These are phyloP conservation scores for Saccharomyces pastorianus DNA, from an alignment of 1,139 yeast genomes.

Conservation along the genomic window DNA sequence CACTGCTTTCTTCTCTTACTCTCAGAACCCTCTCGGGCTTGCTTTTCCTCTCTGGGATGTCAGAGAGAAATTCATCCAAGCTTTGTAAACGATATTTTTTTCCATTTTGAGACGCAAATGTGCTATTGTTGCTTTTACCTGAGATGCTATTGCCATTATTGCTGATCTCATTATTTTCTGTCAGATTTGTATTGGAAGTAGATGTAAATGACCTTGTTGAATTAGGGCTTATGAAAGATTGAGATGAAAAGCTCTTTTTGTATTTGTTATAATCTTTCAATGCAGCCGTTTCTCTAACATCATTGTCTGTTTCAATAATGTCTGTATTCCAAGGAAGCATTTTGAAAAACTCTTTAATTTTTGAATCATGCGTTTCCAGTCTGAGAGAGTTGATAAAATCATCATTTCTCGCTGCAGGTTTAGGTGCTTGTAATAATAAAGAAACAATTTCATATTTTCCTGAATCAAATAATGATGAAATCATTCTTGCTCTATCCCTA, in stretches of 20 bases:
- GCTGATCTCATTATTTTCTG: not conserved
- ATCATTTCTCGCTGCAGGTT: slow-evolving; percentile 38
- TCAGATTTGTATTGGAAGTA: slow-evolving; percentile 1
- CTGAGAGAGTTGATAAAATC: not conserved
- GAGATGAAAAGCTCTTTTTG: slow-evolving; percentile 28
- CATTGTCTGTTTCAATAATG: slow-evolving; percentile 7
- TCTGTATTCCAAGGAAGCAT: slow-evolving; percentile 13
- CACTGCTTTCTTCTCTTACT: slow-evolving; percentile 28
- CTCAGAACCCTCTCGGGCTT: slow-evolving; percentile 26
- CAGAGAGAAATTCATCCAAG: slow-evolving; percentile 78
- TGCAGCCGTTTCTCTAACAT: slow-evolving; percentile 20
- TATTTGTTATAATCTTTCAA: slow-evolving; percentile 26
- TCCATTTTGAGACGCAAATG: slow-evolving; percentile 7
- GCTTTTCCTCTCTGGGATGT: slow-evolving; percentile 33
- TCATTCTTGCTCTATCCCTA: slow-evolving; percentile 77
- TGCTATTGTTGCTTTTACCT: not conserved
- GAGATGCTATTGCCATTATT: not conserved
- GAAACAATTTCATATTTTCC: slow-evolving; percentile 54
- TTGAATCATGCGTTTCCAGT: slow-evolving; percentile 3
- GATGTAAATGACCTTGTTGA: slow-evolving; percentile 3
- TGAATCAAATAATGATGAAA: slow-evolving; percentile 41
- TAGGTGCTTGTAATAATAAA: slow-evolving; percentile 74
- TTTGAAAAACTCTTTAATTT: slow-evolving; percentile 6
- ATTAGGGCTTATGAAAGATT: slow-evolving; percentile 12
- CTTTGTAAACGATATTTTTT: slow-evolving; percentile 58